Base-by-base conservation (phyloP, 1,284 basidiomycete genomes). In the Melampsora occidentalis region DNA sequence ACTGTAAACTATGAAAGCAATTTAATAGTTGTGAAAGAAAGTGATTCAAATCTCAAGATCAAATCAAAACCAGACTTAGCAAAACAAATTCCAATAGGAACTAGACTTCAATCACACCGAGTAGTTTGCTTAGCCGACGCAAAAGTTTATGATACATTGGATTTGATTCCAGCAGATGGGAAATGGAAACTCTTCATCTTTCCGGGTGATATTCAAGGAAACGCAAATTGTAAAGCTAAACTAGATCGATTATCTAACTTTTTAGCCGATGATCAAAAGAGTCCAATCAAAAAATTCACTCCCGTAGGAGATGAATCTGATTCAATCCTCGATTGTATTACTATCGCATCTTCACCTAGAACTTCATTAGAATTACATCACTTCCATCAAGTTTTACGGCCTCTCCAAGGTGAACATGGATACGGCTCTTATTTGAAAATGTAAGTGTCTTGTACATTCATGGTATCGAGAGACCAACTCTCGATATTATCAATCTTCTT, bases 1-100 rank as follows among this genome's bases (percentile, higher is more conserved):
- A 80, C 80, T 9, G 81, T 82, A 73, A 77, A 81, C 75, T 82
- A 82, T 69, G 79, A 78, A 57, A 77, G 79, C 28, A 81, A 79
- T 28, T n/a, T 70, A 46, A 75, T 81, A 2, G 77, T 80, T 18
- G 80, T 71, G 25, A 80, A 80, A 59, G 10, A 57, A 25, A 77
- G n/a, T 80, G 80, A 0, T 22, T 69, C 28, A 77, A 78, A 12
- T 69, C 78, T 20, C 69, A 76, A 39, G 79, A 35, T 65, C 20
- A 35, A 65, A 31, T 48, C 63, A 35, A 79, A 78, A 48, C 66
- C 79, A 14, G 71, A 81, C 28, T 51, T 49, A 53, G 48, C 48
- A 14, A 22, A n/a, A 12, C 33, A n/a, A 25, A 59, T 59, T 69
- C 22, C 42, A 51, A 28, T 69, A n/a, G 46, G 67, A 51, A 31